Conservation (phyloP, 2,329 filamentous ascomycete genomes). For the Alternaria viburni region DNA sequence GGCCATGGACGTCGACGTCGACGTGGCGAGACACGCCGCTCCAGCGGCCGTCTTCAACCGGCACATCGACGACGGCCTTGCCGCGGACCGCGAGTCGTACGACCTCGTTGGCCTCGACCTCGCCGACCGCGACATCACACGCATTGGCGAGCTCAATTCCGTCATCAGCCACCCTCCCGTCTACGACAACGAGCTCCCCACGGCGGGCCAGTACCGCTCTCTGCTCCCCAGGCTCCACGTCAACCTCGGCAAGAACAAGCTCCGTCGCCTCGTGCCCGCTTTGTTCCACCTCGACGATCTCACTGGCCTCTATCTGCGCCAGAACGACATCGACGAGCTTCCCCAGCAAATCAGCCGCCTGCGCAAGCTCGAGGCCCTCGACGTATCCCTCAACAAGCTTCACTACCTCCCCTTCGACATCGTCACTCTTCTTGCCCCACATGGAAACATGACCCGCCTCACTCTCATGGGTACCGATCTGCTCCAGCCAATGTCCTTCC, state of each 20-base stretch:
- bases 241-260: conserved; percentile 29
- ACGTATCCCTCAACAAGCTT: conserved; percentile 34
- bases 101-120: conserved; percentile 21
- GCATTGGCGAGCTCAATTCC: conserved; percentile 31
- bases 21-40: neutral
- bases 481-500: conserved; percentile 13
- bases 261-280: conserved; percentile 25
- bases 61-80: conserved; percentile 19
- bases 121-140: conserved; percentile 29
- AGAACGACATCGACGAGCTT: conserved; percentile 36
- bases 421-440: conserved; percentile 21
- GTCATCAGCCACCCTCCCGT: conserved; percentile 34
- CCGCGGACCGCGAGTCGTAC: conserved; percentile 23
- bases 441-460: conserved; percentile 20
- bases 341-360: conserved; percentile 35
- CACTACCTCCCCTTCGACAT: conserved; percentile 36
- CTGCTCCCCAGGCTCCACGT: conserved; percentile 36
- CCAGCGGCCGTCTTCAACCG: conserved; percentile 17
- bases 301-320: conserved; percentile 29
- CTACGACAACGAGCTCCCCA: conserved; percentile 31
- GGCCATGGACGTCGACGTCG: neutral
- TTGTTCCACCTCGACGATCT: conserved; percentile 37
- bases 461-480: conserved; percentile 26
- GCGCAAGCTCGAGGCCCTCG: conserved; percentile 23
- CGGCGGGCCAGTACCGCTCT: conserved; percentile 38